phyloP scores from a whole-genome alignment of 1,284 basidiomycete species.

The Tilletia indica region DNA sequence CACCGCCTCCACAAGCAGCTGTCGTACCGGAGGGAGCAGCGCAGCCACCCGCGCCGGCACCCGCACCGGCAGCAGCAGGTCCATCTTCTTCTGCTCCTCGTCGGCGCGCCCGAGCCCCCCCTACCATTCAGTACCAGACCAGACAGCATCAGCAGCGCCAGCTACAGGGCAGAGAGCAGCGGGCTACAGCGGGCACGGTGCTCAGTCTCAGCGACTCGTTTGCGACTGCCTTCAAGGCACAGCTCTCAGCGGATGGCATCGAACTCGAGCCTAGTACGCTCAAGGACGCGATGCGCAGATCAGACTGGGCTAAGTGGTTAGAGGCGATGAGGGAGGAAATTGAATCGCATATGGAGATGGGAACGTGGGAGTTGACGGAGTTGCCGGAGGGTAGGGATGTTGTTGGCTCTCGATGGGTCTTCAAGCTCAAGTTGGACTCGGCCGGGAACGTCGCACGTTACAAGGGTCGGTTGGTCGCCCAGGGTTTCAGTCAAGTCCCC shows the following conservation, averaged over 20 bases:
- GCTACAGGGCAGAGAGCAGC: not conserved
- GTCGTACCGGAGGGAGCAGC: not conserved
- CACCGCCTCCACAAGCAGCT: not conserved
- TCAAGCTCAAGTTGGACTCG: constrained; percentile 15
- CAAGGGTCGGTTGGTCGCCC: constrained; percentile 12
- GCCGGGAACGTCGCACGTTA: not conserved
- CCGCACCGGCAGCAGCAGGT: not conserved
- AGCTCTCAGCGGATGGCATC: constrained; percentile 8
- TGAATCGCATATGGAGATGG: not conserved
- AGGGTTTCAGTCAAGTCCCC: constrained; percentile 14
- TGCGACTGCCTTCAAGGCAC: not conserved
- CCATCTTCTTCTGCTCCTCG: not conserved
- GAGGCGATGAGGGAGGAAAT: constrained; percentile 13
- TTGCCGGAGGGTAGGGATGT: not conserved
- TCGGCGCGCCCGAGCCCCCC: not conserved
- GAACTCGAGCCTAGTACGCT: constrained; percentile 2
- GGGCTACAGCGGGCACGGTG: not conserved
- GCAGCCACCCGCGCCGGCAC: not conserved
- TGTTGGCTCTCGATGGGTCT: constrained; percentile 10
- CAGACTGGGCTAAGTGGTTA: constrained; percentile 12
- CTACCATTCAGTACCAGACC: constrained; percentile 4
- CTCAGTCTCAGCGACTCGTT: not conserved
- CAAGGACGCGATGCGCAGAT: not conserved
- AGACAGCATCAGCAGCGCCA: not conserved
- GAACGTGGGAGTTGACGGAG: not conserved